Percentiles rank a stretch among this genome's conserved stretches.
phyloP scores from a whole-genome alignment of 2,329 filamentous ascomycete genomes.

The Alternaria sp. region DNA sequence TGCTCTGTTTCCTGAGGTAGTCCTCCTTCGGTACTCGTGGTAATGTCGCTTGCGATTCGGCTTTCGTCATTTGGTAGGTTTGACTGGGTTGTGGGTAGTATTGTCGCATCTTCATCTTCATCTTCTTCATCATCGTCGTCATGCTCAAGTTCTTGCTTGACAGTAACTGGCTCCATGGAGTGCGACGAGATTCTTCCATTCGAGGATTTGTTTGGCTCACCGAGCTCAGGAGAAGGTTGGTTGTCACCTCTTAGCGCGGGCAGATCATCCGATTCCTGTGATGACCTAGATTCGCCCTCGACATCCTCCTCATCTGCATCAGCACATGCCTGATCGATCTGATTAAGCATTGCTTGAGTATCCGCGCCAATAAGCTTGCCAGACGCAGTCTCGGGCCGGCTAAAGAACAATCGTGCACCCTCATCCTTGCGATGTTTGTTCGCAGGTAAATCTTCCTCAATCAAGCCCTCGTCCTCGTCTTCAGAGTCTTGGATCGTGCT shows the following conservation, averaged over 20 bases:
- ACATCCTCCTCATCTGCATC: slow-evolving; percentile 14
- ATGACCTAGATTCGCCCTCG: neutral
- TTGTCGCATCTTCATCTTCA: neutral
- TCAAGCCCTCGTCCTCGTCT: slow-evolving; percentile 39
- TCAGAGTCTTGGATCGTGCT: slow-evolving; percentile 46
- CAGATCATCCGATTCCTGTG: slow-evolving; percentile 17
- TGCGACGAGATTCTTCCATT: neutral
- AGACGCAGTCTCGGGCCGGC: neutral
- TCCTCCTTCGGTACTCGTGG: neutral
- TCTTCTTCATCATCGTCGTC: slow-evolving; percentile 2
- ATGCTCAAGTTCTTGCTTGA: slow-evolving; percentile 9
- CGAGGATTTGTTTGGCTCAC: slow-evolving; percentile 13
- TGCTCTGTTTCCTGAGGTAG: slow-evolving; percentile 6
- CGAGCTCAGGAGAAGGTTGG: slow-evolving; percentile 31
- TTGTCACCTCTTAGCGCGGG: neutral
- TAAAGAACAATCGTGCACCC: slow-evolving; percentile 11
- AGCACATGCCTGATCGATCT: slow-evolving; percentile 39
- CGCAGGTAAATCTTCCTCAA: slow-evolving; percentile 25
- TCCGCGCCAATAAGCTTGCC: slow-evolving; percentile 28
- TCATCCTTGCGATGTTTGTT: slow-evolving; percentile 5
- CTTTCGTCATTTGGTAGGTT: neutral
- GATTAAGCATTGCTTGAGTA: slow-evolving; percentile 37
- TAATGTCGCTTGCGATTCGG: neutral
- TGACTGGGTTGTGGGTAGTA: neutral
- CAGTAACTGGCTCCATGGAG: neutral